Evolutionary conservation across 805 yeast genomes (phyloP), one percentile per base, ranked within the genome.

Genomic region (Candida fluviatilis): DNA sequence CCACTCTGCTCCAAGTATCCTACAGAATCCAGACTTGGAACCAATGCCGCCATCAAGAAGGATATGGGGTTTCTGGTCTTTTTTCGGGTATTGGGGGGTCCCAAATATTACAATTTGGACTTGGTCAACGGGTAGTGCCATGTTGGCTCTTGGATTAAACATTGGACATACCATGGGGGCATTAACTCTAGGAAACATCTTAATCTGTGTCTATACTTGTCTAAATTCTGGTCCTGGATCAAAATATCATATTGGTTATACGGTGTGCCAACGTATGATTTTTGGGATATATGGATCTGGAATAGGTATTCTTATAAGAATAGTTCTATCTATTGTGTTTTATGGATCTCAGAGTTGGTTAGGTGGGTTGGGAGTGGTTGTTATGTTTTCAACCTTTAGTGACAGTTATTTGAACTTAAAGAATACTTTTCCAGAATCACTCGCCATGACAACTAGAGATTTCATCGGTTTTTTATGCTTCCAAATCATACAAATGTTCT

Each of bases 181-280:
- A 15, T 59, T 63, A 33, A 60, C 69, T 24, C 45, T 76, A n/a
- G 79, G 75, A 23, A 75, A 74, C 50, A 46, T 68, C 4, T 43
- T 76, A 12, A 71, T 76, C 12, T 56, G 69, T 30, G 13, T 59
- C 4, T 63, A 68, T 40, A 71, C 79, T 12, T 46, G 70, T 27
- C 62, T 72, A 10, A 73, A 73, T 48, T 67, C 75, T 14, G 64
- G 59, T 36, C 76, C 73, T 0, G 81, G 81, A 31, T 50, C 57
- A 13, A 66, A 71, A 34, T 75, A 69, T 60, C 78, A 73, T 50
- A 60, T 75, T 30, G 78, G 79, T 1, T 75, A 62, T 45, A 66
- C 79, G 2, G 61, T 75, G 8, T 60, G 60, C 36, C 57, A 64
- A 17, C 53, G 80, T 35, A 60, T 64, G 34, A 55, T 69, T 0